Base-by-base conservation (phyloP, 306 rosid species). In the Morella rubra region DNA sequence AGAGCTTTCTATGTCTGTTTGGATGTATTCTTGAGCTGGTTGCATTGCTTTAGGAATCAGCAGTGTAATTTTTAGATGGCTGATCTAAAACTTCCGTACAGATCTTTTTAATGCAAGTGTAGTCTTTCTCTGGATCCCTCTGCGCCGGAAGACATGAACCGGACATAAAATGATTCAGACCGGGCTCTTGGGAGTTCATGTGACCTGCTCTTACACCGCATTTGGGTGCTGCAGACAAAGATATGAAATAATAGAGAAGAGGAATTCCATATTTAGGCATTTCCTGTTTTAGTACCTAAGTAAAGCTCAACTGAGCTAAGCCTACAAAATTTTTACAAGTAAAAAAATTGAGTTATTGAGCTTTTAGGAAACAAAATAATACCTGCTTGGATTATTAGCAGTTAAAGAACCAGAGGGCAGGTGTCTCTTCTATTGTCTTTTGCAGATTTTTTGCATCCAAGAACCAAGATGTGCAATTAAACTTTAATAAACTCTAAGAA, bases 21-120 rank as follows among this genome's bases (percentile, higher is more conserved):
- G 19, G 68, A 61, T 42, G 71, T 9, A 42, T n/a, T 65, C 15
- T 44, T 66, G 46, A 66, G 27, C 47, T 65, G 27, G 71, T 65
- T n/a, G 20, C 49, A n/a, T 18, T 65, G 46, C 9, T 42, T 42
- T 0, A 65, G 24, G 71, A 65, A 65, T n/a, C 50, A 65, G 15
- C 11, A 42, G n/a, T 65, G 1, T 42, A 8, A 27, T 65, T 20
- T 42, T 24, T 42, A 44, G 9, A 65, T n/a, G 71, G 67, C 7
- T 65, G 24, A 14, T 49, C n/a, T 42, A 18, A 65, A 42, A 8
- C 16, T 58, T 6, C 22, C 64, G 41, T 65, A 7, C 7, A 65
- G n/a, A 16, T 42, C 22, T 20, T 41, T 65, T 50, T 22, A 41
- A 18, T 65, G 41, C 42, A 8, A 18, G 32, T 65, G 10, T 42